Evolutionary conservation across 257 asterid genomes (phyloP), one percentile per base, ranked within the genome.

Genomic region (Lavandula angustifolia): DNA sequence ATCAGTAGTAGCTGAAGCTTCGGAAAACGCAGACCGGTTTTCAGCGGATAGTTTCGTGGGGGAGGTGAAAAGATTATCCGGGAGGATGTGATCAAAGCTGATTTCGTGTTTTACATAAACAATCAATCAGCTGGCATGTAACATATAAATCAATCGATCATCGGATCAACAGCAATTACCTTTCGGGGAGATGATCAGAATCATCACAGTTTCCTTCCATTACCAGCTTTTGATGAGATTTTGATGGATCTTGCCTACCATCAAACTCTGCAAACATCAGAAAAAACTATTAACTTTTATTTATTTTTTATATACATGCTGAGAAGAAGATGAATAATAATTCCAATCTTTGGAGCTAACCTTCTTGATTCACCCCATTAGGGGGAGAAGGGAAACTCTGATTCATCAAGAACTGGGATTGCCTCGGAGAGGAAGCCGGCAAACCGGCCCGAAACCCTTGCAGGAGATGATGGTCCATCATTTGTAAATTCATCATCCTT

Each of bases 61-160:
- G 60, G 97, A 94, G 1, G 95, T 82, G 11, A 94, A 91, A 3
- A 94, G 87, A 72, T 84, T 87, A 50, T 94, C 99, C 0, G 97
- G 97, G 49, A 94, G 94, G 65, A 62, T 68, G 81, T 85, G 84
- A 77, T 87, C 96, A 72, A 92, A 71, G 80, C 94, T 89, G 91
- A 67, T 62, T 73, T 22, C 43, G 54, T 18, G 27, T 34, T 65
- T 74, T 64, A 70, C 54, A 60, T 34, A 12, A 44, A 54, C 56
- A 22, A 11, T 40, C 18, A 42, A 9, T 47, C 50, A 22, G 27
- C 14, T 53, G 11, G 14, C 11, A 11, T 3, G 1, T 9, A 0
- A 42, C 12, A 2, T 4, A 40, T 0, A 40, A 16, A 40, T 40
- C n/a, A 40, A 40, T 8, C 46, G 4, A 40, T 40, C 46, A 40